phyloP scores from a whole-genome alignment of 176 grass and related monocot genomes.

The Poa annua region DNA sequence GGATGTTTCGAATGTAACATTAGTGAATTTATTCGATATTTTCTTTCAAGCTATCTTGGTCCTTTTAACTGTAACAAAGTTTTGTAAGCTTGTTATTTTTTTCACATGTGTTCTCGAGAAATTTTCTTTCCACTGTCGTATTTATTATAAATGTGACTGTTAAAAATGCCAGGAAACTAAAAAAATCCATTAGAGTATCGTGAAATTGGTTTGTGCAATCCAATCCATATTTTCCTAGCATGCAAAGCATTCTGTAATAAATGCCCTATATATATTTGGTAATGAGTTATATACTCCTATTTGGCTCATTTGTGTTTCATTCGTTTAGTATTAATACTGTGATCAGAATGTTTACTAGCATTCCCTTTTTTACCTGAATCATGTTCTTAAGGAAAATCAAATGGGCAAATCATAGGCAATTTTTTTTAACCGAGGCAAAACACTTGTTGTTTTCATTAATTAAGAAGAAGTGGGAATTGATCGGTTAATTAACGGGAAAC shows the following conservation, averaged over 20 bases:
- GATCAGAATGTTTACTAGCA: constrained; percentile 2
- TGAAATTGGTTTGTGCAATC: not conserved
- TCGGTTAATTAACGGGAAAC: no score
- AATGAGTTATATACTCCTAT: not conserved
- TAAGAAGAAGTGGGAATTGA: no score
- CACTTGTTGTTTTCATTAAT: no score
- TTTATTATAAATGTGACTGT: not conserved
- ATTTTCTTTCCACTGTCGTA: not conserved
- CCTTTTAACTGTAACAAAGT: not conserved
- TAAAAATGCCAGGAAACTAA: not conserved
- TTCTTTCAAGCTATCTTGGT: not conserved
- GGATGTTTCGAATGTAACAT: constrained; percentile 15
- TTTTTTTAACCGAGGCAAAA: no score
- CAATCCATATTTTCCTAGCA: not conserved
- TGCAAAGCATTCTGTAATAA: constrained; percentile 3
- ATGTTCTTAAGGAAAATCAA: not conserved
- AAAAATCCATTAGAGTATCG: not conserved
- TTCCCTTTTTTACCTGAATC: not conserved
- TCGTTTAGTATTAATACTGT: not conserved
- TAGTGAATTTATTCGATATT: constrained; percentile 14
- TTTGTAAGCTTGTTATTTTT: constrained; percentile 19
- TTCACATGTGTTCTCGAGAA: not conserved
- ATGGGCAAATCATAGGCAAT: not conserved
- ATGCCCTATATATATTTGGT: not conserved
- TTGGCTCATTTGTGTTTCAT: not conserved